These are phyloP conservation scores for Cyberlindnera maritima DNA, from an alignment of 805 yeast genomes.

Conservation along the genomic window DNA sequence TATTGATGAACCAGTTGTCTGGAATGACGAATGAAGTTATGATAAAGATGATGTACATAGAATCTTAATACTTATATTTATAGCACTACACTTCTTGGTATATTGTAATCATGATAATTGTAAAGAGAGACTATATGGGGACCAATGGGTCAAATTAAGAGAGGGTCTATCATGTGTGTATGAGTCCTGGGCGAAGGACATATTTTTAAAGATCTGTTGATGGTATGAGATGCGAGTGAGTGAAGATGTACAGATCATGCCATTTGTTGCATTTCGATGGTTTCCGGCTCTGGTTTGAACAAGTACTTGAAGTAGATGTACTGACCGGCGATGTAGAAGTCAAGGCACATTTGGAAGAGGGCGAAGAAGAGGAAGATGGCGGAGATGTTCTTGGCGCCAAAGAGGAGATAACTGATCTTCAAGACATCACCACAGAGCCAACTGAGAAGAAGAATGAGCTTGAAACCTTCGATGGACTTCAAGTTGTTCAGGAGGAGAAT, in stretches of 20 bases:
- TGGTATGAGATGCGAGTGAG: no score
- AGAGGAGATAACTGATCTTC: conserved; percentile 70
- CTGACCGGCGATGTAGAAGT: conserved; percentile 69
- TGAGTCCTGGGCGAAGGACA: not conserved
- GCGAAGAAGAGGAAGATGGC: conserved; percentile 66
- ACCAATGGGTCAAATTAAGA: not conserved
- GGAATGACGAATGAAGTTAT: conserved; percentile 24
- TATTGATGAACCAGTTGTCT: conserved; percentile 9
- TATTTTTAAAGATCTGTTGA: no score
- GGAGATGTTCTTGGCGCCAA: conserved; percentile 71
- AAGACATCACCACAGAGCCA: conserved; percentile 90
- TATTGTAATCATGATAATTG: not conserved
- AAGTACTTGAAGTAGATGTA: conserved; percentile 59
- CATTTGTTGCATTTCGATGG: conserved; percentile 15
- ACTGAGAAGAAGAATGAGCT: conserved; percentile 66
- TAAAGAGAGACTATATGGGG: not conserved
- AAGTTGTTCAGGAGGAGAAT: conserved; percentile 64
- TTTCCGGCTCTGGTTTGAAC: conserved; percentile 20
- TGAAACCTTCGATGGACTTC: conserved; percentile 74
- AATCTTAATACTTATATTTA: no score
- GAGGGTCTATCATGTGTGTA: not conserved
- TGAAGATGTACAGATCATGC: not conserved
- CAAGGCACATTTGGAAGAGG: conserved; percentile 72
- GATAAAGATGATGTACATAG: not conserved
- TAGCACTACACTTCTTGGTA: no score